phyloP scores from a whole-genome alignment of 805 yeast genomes.

The Sugiyamaella marilandica region DNA sequence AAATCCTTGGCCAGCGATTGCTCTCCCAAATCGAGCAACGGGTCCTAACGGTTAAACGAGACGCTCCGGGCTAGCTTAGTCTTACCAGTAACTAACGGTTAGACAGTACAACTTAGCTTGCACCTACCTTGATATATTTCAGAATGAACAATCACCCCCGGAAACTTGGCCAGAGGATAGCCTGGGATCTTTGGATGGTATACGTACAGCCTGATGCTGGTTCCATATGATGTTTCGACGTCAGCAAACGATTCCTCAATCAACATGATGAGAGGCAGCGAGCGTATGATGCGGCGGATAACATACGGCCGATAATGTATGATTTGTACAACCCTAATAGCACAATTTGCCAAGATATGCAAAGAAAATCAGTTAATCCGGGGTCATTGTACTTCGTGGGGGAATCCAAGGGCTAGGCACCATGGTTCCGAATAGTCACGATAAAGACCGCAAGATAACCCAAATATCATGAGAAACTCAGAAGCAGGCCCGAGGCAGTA shows the following conservation, averaged over 20 bases:
- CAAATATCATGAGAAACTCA: too few species aligned
- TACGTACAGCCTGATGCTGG: slow-evolving; percentile 60
- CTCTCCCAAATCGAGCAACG: slow-evolving; percentile 69
- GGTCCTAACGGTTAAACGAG: slow-evolving; percentile 50
- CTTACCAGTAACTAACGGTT: background rate
- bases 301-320: too few species aligned
- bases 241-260: slow-evolving; percentile 63
- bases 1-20: slow-evolving; percentile 74
- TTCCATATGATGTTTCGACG: slow-evolving; percentile 59
- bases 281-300: background rate
- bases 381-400: too few species aligned
- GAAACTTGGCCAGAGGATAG: slow-evolving; percentile 74
- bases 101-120: background rate
- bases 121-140: slow-evolving; percentile 65
- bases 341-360: too few species aligned
- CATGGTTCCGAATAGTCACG: too few species aligned
- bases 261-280: slow-evolving; percentile 57
- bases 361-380: too few species aligned
- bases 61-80: slow-evolving; percentile 14
- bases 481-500: too few species aligned
- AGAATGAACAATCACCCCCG: slow-evolving; percentile 73
- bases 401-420: too few species aligned
- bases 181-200: slow-evolving; percentile 66
- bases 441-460: too few species aligned
- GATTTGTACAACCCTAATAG: too few species aligned